Conservation (phyloP, 2,329 filamentous ascomycete species). For the Nothopassalora personata region DNA sequence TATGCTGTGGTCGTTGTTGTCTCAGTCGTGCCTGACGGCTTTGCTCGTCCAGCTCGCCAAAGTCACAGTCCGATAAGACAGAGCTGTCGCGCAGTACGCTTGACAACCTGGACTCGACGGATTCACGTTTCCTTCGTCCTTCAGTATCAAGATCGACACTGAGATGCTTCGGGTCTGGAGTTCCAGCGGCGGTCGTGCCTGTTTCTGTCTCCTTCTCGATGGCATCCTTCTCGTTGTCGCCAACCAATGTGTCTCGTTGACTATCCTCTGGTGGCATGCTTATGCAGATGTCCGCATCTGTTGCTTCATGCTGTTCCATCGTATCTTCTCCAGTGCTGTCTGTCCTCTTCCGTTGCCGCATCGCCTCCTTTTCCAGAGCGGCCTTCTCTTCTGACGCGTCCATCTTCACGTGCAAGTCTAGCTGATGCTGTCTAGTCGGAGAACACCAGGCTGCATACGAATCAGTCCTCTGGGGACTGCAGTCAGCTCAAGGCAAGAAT, state of each 20-base stretch:
- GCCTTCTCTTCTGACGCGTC: constrained; percentile 13
- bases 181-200: background rate
- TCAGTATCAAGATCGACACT: constrained; percentile 11
- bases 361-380: constrained; percentile 5
- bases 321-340: background rate
- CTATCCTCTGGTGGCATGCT: constrained; percentile 1
- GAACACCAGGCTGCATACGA: background rate
- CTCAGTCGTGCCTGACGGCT: constrained; percentile 1
- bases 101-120: constrained; percentile 13
- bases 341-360: background rate
- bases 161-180: constrained; percentile 12
- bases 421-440: background rate
- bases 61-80: constrained; percentile 12
- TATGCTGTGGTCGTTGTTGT: constrained; percentile 11
- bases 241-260: constrained; percentile 3
- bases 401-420: constrained; percentile 1
- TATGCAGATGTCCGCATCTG: constrained; percentile 3
- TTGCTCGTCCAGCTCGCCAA: constrained; percentile 14
- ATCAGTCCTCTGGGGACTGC: background rate
- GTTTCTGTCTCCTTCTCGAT: constrained; percentile 15
- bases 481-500: background rate
- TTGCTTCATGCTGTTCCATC: background rate
- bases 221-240: constrained; percentile 16
- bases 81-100: constrained; percentile 14
- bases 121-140: constrained; percentile 13